Evolutionary conservation across 495 filamentous ascomycete genomes (phyloP).

Genomic region (Neurospora sp.): DNA sequence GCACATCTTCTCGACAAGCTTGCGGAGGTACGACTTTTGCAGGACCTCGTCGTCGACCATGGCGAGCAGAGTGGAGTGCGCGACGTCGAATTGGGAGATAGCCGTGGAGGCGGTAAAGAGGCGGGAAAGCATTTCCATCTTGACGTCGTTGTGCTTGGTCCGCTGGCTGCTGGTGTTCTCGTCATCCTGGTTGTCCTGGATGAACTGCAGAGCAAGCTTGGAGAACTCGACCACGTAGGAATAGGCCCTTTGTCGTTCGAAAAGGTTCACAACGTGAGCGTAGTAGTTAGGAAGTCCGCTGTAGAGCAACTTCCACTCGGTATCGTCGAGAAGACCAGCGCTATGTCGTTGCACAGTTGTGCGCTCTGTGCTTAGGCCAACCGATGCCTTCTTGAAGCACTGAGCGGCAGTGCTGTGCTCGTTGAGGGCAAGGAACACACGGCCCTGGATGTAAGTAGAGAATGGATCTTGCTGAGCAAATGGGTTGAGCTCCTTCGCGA

Average conservation of each 20-base stretch:
- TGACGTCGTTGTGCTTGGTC: constrained; percentile 8
- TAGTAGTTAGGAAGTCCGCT: constrained; percentile 76
- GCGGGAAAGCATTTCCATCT: constrained; percentile 65
- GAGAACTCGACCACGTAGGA: constrained; percentile 81
- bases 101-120: constrained; percentile 73
- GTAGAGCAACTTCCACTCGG: constrained; percentile 61
- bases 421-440: constrained; percentile 61
- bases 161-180: constrained; percentile 5
- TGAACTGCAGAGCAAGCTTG: constrained; percentile 62
- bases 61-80: constrained; percentile 65
- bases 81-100: constrained; percentile 68
- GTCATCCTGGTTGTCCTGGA: constrained; percentile 31
- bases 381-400: constrained; percentile 74
- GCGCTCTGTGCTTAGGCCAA: constrained; percentile 50
- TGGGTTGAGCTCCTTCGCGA: constrained; percentile 64
- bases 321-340: constrained; percentile 56
- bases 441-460: constrained; percentile 78
- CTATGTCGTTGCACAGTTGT: constrained; percentile 32
- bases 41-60: constrained; percentile 55
- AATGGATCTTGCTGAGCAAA: constrained; percentile 58
- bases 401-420: constrained; percentile 62
- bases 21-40: constrained; percentile 51
- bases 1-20: constrained; percentile 61
- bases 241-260: constrained; percentile 62
- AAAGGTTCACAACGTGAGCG: constrained; percentile 72